Base-by-base conservation (phyloP, 2,329 filamentous ascomycete genomes). In the Penicillium thymicola region DNA sequence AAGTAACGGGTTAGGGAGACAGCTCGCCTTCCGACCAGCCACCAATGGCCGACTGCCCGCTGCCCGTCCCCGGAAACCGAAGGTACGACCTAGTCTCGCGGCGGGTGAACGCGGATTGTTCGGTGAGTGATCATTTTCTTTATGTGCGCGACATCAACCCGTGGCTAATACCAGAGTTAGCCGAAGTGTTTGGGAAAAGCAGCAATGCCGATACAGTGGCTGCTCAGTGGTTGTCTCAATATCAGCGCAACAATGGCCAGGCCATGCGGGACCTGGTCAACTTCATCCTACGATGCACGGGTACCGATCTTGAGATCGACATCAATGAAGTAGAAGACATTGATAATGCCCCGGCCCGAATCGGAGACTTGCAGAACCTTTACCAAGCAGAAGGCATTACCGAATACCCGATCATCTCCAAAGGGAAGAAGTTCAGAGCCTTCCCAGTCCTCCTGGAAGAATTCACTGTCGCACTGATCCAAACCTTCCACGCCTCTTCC, bases 391-490 rank as follows among this genome's bases (percentile, higher is more conserved):
- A 89, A 81, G 85, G 89, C 70, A 88, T 93, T 48, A 88, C 89
- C 32, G 94, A 97, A 47, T 99, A 99, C 68, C 94, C 94, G 38
- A 83, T 99, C 43, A 89, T 96, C 57, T 89, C 91, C 16, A 92
- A 87, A 75, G 83, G 87, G 38, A 93, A 89, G 72, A 86, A 85
- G 56, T 89, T 85, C 61, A 84, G 85, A 62, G 84, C 88, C 27
- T 97, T 97, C 76, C 89, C 90, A 61, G 82, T 88, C 38, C 82
- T 88, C 45, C 80, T 99, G 16, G 81, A 89, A 50, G 84, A 85
- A 59, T 97, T 97, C 75, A 92, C 96, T 72, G 78, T 85, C 59
- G 82, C 88, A 0, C 79, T 97, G 23, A 83, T 97, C 63, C 83
- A 84, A 63, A 85, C 90, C 6, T 82, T 96, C 49, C 90, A 95